Evolutionary conservation across 1,139 yeast species (phyloP).

Genomic region (Eremothecium gossypii): DNA sequence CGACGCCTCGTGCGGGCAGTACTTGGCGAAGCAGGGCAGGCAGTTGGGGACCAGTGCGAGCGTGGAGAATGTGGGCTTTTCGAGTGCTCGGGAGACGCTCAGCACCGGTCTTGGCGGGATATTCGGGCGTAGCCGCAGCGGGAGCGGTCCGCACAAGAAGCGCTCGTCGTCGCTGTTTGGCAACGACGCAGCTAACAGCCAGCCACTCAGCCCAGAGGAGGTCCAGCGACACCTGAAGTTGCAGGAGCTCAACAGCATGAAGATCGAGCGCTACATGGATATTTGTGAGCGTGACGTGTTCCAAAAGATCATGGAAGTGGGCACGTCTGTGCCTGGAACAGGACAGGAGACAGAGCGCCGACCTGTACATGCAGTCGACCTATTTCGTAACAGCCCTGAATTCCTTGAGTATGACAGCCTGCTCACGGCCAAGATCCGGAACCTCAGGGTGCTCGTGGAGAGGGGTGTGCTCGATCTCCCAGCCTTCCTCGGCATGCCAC

Average conservation of each 20-base stretch:
- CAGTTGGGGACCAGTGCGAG: slow-evolving; percentile 5
- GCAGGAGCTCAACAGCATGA: slow-evolving; percentile 21
- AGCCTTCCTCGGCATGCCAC: slow-evolving; percentile 19
- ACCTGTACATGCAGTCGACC: slow-evolving; percentile 12
- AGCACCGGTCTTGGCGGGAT: slow-evolving; percentile 30
- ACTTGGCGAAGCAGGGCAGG: slow-evolving; percentile 10
- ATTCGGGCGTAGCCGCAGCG: slow-evolving; percentile 29
- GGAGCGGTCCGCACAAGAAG: slow-evolving; percentile 21
- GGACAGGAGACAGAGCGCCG: slow-evolving; percentile 2
- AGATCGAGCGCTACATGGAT: slow-evolving; percentile 26
- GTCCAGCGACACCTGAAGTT: slow-evolving; percentile 19
- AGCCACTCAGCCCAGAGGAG: slow-evolving; percentile 27
- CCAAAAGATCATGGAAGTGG: slow-evolving; percentile 23
- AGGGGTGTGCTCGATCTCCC: slow-evolving; percentile 17
- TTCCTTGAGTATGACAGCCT: slow-evolving; percentile 23
- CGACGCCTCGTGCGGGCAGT: slow-evolving; percentile 25
- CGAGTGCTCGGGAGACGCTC: slow-evolving; percentile 23
- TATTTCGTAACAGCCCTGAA: slow-evolving; percentile 27
- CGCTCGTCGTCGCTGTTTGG: slow-evolving; percentile 26
- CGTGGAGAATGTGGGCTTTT: slow-evolving; percentile 5
- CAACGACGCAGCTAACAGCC: slow-evolving; percentile 17
- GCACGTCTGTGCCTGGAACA: slow-evolving; percentile 22
- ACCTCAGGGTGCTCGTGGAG: slow-evolving; percentile 15
- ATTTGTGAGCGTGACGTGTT: slow-evolving; percentile 26
- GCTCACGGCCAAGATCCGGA: slow-evolving; percentile 17